These are phyloP conservation scores for Psidium friedrichsthalianum DNA, from an alignment of 345 rosid species.

Conservation along the genomic window DNA sequence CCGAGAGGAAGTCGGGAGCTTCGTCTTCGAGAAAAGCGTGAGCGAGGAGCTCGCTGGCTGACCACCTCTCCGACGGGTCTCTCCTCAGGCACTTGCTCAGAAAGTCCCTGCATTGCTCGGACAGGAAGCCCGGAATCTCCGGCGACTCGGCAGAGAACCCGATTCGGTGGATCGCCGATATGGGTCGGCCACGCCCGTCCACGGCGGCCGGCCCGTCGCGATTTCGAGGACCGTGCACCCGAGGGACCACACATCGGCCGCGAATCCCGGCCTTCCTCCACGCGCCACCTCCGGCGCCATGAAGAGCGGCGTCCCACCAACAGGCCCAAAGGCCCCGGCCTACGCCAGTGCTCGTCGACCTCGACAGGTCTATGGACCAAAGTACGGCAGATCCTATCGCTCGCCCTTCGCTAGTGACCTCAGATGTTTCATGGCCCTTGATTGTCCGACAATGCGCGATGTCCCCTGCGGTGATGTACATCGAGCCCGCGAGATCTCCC, in stretches of 20 bases:
- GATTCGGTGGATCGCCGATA: slow-evolving; percentile 30
- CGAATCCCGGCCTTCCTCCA: slow-evolving; percentile 34
- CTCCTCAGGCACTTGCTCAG: slow-evolving; percentile 36
- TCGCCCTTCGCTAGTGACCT: slow-evolving; percentile 19
- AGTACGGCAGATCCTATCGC: slow-evolving; percentile 50
- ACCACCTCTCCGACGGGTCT: slow-evolving; percentile 39
- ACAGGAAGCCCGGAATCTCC: slow-evolving; percentile 24
- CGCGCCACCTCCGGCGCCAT: slow-evolving; percentile 76
- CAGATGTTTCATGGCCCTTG: slow-evolving; percentile 45
- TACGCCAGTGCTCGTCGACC: no score
- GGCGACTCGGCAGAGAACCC: slow-evolving; percentile 37
- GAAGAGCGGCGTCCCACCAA: slow-evolving; percentile 40
- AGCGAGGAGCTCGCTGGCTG: slow-evolving; percentile 28
- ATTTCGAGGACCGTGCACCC: slow-evolving; percentile 54
- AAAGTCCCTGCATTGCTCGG: slow-evolving; percentile 34
- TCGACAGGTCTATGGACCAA: no score
- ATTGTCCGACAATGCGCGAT: slow-evolving; percentile 72
- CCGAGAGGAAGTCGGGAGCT: not conserved
- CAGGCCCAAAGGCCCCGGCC: no score
- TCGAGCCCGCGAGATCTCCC: slow-evolving; percentile 32
- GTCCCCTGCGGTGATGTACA: slow-evolving; percentile 47
- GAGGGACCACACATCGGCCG: slow-evolving; percentile 55
- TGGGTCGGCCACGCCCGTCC: slow-evolving; percentile 22
- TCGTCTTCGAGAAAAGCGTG: slow-evolving; percentile 23
- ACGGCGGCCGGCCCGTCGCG: slow-evolving; percentile 38